A percentile compares a stretch with the other conserved stretches of the same genome.
phyloP scores from a whole-genome alignment of 2,329 filamentous ascomycete genomes.

The Ascochyta viciae-villosae region DNA sequence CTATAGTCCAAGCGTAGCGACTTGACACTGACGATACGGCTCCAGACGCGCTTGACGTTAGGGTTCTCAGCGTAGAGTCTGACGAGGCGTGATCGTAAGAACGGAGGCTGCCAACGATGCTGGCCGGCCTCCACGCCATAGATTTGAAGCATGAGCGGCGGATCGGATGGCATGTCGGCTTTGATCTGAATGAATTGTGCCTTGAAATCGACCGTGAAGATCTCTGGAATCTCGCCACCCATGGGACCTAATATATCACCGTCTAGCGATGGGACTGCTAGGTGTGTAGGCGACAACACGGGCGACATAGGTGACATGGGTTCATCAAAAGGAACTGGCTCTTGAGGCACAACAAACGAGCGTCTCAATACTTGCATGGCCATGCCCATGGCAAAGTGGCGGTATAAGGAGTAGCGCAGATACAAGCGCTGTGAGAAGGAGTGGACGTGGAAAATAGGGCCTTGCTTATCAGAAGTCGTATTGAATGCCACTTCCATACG shows the following conservation, averaged over 20 bases:
- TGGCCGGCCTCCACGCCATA: slow-evolving; percentile 82
- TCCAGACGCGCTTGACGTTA: slow-evolving; percentile 83
- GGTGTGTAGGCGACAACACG: slow-evolving; percentile 26
- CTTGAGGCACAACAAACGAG: slow-evolving; percentile 47
- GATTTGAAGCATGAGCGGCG: slow-evolving; percentile 88
- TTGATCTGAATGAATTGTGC: slow-evolving; percentile 85
- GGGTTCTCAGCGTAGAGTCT: slow-evolving; percentile 90
- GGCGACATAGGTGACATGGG: slow-evolving; percentile 24
- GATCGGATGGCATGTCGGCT: slow-evolving; percentile 85
- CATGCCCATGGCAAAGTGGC: slow-evolving; percentile 88
- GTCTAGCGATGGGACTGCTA: slow-evolving; percentile 44
- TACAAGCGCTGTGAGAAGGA: slow-evolving; percentile 80
- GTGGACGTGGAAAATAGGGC: slow-evolving; percentile 86
- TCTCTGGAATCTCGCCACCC: slow-evolving; percentile 59
- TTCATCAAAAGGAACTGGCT: slow-evolving; percentile 20
- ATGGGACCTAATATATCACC: slow-evolving; percentile 37
- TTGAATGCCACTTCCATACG: slow-evolving; percentile 86
- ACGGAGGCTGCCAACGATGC: slow-evolving; percentile 87
- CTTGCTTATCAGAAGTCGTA: slow-evolving; percentile 84
- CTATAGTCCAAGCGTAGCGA: slow-evolving; percentile 80
- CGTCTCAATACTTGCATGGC: slow-evolving; percentile 73
- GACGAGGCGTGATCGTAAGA: slow-evolving; percentile 76
- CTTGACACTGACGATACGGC: slow-evolving; percentile 83
- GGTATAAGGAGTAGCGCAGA: slow-evolving; percentile 89
- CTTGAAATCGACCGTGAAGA: slow-evolving; percentile 83